Evolutionary conservation across 371 early-diverging fungal genomes (phyloP), one percentile per base, ranked within the genome.

Genomic region (Apophysomyces sp.): DNA sequence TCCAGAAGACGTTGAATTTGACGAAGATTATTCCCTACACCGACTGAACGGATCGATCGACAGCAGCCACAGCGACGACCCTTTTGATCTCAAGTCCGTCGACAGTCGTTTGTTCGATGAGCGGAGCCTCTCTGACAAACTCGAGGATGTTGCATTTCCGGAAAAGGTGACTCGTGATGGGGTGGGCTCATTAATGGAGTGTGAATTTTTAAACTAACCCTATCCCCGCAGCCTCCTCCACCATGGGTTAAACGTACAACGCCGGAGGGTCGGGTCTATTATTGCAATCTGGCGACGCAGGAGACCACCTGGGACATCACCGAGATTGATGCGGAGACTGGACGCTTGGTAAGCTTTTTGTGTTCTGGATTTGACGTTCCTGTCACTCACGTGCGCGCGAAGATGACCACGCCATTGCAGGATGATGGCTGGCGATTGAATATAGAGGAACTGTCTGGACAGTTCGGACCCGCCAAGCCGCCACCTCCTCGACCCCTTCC

Each of bases 241-340:
- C 75, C 75, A 64, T 93, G 85, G 90, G 75, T 76, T 18, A 72
- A 78, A 36, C 80, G 86, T 30, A 64, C 66, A 40, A 63, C 81
- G 59, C 55, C 82, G 28, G 80, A 87, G 41, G 91, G 91, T 13
- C 75, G 85, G 44, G 72, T 76, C 11, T 93, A 89, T 72, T 91
- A 81, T 67, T 90, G 82, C 63, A 92, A 92, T 73, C 78, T 86
- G 55, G 75, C 86, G 39, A 88, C 89, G 12, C 86, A 91, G 53
- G 82, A 86, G 56, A 89, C 89, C 9, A 82, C 81, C 29, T 93
- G 89, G 85, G 77, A 76, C 55, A 55, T 44, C 15, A 34, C 21
- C n/a, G 55, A 58, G 11, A 59, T 59, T 32, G 56, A 58, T 28
- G 24, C 55, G 21, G 52, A 54, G 18, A 57, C 29, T 21, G 58